Evolutionary conservation across 768 basidiomycete species (phyloP), one percentile per base, ranked within the genome.

Genomic region (Amylocystis lapponica): DNA sequence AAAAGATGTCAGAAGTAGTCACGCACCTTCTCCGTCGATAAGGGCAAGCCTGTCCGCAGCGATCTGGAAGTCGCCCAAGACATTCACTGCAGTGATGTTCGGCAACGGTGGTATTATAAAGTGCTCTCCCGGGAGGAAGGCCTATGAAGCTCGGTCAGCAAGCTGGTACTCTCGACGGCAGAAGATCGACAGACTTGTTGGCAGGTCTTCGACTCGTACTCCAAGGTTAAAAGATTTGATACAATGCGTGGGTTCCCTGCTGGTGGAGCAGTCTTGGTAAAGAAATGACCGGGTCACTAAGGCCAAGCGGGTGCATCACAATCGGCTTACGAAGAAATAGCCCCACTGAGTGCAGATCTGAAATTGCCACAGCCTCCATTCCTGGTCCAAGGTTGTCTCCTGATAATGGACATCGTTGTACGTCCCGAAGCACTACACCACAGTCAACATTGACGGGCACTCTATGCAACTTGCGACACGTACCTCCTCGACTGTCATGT

Each of bases 331-430:
- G 23, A 73, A 81, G 60, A 95, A 93, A 63, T 90, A 99, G 2
- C 93, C 95, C 95, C 95, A 97, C 55, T 95, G 78, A 0, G 89
- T 92, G 68, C 91, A 93, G 40, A 91, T 87, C 65, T 90, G 93
- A 74, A 91, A 95, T 5, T 70, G 52, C 94, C 94, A 97, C 11
- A 83, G 65, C 31, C 90, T 74, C 94, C 94, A 97, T 4, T 72
- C 74, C 53, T 89, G 76, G 44, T 78, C 71, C 7, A 91, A 60
- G 10, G 73, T 75, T 1, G 74, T 79, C 11, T 72, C 68, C 50
- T 72, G 71, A 63, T 76, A 95, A 51, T 79, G 69, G 4, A 68
- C 55, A 50, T 84, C 84, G 45, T 94, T 68, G 48, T 72, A 82
- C 0, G 90, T 87, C 4, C 92, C 91, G 54, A 94, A 96, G 64